Evolutionary conservation across 2,329 filamentous ascomycete species (phyloP), one percentile per base, ranked within the genome.

Genomic region (Colletotrichum godetiae): DNA sequence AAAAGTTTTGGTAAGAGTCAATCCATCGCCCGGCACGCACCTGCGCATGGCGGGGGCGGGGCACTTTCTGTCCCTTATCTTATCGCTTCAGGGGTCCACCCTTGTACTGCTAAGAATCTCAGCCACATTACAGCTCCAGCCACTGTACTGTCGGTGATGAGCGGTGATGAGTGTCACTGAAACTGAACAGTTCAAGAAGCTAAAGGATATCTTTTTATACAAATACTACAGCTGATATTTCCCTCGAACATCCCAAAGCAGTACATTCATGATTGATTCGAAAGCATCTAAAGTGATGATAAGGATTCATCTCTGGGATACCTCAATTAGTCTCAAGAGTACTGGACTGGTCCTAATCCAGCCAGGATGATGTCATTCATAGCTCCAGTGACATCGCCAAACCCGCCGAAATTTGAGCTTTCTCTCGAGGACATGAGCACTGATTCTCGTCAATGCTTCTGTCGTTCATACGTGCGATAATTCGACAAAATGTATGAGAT

Each of bases 401-500:
- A 35, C 29, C 29, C n/a, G 29, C 11, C n/a, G n/a, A n/a, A 8
- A 33, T 35, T 31, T 24, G 6, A 2, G 15, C 2, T 24, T 63
- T 42, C 10, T 27, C 22, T 49, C 11, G 35, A 15, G 27, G 7
- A n/a, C 42, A 63, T 37, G 22, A 31, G 24, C 5, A 12, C 1
- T 8, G 19, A 7, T 1, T 11, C 15, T 11, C 24, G 4, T 31
- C 7, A 1, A 33, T n/a, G 4, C 19, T 12, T 3, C 5, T 15
- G 29, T 19, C 24, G 29, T 29, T 10, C 1, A 52, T 31, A 29
- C 10, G 19, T 7, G 3, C 19, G 19, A 33, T n/a, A 13, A 46
- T 3, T 49, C 13, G 6, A 15, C 10, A 67, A 57, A 8, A 75
- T 75, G 74, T 75, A 75, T n/a, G 74, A 75, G 22, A 75, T 75